Conservation (phyloP, 179 eudicot species). For the Camellia oleifera region DNA sequence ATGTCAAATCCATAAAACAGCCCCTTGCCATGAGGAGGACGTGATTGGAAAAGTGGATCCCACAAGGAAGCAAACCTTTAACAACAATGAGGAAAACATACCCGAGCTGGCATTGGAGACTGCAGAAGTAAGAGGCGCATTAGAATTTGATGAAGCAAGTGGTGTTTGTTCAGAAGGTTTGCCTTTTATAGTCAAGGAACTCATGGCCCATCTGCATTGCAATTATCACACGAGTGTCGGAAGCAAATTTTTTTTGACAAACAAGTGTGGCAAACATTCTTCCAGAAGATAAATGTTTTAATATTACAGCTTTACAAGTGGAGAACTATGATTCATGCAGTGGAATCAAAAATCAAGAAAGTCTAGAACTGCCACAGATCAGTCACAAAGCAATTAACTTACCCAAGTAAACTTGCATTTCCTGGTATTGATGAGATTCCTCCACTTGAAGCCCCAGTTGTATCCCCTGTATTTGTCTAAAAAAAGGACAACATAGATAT, state of each 20-base stretch:
- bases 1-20: background rate
- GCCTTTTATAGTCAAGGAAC: slow-evolving; percentile 78
- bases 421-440: slow-evolving; percentile 55
- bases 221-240: background rate
- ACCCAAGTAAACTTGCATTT: slow-evolving; percentile 95
- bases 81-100: slow-evolving; percentile 20
- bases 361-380: background rate
- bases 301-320: background rate
- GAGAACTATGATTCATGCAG: background rate
- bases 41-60: too few relatives aligned
- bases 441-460: slow-evolving; percentile 35
- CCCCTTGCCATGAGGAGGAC: background rate
- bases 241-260: background rate
- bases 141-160: slow-evolving; percentile 49
- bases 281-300: background rate
- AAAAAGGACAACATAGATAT: slow-evolving; percentile 14
- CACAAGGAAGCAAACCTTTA: too few relatives aligned
- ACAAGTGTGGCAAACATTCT: background rate
- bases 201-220: slow-evolving; percentile 96
- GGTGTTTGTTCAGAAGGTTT: slow-evolving; percentile 74
- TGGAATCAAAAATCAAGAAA: background rate
- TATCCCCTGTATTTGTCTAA: slow-evolving; percentile 68
- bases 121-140: slow-evolving; percentile 48
- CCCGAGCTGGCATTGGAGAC: slow-evolving; percentile 65
- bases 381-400: slow-evolving; percentile 22